A percentile compares a stretch with the other conserved stretches of the same genome.
These are phyloP conservation scores for Inonotus hispidus DNA, from an alignment of 1,284 basidiomycete species.

Conservation along the genomic window DNA sequence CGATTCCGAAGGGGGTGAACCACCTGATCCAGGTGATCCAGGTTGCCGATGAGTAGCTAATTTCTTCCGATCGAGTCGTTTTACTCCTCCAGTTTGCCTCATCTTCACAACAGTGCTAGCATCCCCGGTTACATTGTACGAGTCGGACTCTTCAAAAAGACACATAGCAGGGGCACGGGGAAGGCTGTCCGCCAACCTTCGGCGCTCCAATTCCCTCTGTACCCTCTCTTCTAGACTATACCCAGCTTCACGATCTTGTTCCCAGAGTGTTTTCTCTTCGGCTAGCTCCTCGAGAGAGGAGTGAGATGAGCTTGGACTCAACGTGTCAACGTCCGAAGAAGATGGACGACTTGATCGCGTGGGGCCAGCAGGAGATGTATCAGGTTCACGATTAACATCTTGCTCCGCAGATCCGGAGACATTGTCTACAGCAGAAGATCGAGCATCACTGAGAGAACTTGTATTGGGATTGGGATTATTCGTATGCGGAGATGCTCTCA, in stretches of 20 bases:
- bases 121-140: too few species aligned
- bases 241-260: slow-evolving; percentile 14
- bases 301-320: slow-evolving; percentile 7
- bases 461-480: background rate
- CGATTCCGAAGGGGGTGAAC: too few species aligned
- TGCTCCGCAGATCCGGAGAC: background rate
- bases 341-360: background rate
- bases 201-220: slow-evolving; percentile 7
- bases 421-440: background rate
- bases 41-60: background rate
- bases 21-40: background rate
- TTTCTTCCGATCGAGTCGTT: background rate
- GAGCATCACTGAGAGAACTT: background rate
- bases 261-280: background rate
- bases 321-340: background rate
- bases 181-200: background rate
- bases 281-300: slow-evolving; percentile 6
- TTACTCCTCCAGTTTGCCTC: background rate
- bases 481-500: background rate
- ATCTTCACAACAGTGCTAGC: background rate
- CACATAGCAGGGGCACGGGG: background rate
- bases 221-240: slow-evolving; percentile 14
- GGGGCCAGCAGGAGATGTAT: background rate
- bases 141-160: background rate
- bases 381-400: background rate